Evolutionary conservation across 257 asterid genomes (phyloP).

Genomic region (Plantago ovata): DNA sequence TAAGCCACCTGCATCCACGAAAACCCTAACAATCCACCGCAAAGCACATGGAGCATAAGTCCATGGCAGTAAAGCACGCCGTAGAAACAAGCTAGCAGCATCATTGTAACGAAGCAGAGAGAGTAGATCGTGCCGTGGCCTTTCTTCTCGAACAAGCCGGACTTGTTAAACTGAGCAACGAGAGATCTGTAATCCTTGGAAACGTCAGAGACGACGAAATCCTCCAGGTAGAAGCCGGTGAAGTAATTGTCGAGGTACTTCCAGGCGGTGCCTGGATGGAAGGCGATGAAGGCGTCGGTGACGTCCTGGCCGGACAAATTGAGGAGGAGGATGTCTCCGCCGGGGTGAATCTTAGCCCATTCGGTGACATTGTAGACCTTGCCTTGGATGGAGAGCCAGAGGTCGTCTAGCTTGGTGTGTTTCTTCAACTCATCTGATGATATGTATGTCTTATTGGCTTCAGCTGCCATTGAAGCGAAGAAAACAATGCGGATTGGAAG

Average conservation of each 20-base stretch:
- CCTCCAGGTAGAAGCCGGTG: slow-evolving; percentile 42
- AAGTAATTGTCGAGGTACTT: slow-evolving; percentile 26
- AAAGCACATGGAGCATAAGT: slow-evolving; percentile 27
- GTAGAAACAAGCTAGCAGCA: slow-evolving; percentile 29
- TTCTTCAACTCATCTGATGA: slow-evolving; percentile 43
- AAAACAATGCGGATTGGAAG: neutral
- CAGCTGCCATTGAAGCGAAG: slow-evolving; percentile 29
- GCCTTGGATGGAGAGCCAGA: slow-evolving; percentile 58
- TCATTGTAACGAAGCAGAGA: slow-evolving; percentile 13
- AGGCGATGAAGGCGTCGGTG: slow-evolving; percentile 53
- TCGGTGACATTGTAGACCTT: slow-evolving; percentile 46
- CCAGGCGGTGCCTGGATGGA: slow-evolving; percentile 39
- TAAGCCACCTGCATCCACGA: slow-evolving; percentile 61
- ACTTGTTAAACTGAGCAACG: slow-evolving; percentile 21
- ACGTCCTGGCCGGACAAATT: slow-evolving; percentile 51
- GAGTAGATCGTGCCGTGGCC: slow-evolving; percentile 43
- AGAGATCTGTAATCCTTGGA: slow-evolving; percentile 41
- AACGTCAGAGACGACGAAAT: slow-evolving; percentile 35
- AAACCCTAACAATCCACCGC: slow-evolving; percentile 37
- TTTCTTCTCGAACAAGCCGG: slow-evolving; percentile 45
- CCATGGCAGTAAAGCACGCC: slow-evolving; percentile 29
- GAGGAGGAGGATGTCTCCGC: slow-evolving; percentile 39
- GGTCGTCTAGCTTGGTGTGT: slow-evolving; percentile 34
- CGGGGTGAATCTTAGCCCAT: slow-evolving; percentile 48
- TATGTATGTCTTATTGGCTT: slow-evolving; percentile 25